A percentile compares a stretch with the other conserved stretches of the same genome.
Evolutionary conservation across 495 filamentous ascomycete species (phyloP).

Genomic region (Echria macrotheca): DNA sequence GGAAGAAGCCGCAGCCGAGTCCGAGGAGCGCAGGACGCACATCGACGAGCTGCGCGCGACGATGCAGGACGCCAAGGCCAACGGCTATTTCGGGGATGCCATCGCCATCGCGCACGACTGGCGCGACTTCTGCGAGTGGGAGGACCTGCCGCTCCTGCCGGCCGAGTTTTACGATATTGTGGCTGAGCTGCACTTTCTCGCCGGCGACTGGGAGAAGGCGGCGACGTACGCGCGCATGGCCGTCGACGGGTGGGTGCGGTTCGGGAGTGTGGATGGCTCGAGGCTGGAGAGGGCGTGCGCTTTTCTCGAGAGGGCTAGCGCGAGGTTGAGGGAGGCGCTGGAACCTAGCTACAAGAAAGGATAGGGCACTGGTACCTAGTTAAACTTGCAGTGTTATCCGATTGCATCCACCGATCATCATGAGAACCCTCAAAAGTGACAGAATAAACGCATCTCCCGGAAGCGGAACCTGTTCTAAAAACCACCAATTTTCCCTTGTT

Average conservation of each 20-base stretch:
- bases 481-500: too few species aligned
- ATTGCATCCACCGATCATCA: too few species aligned
- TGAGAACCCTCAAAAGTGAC: too few species aligned
- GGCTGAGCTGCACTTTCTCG: constrained; percentile 30
- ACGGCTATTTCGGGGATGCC: constrained; percentile 31
- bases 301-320: constrained; percentile 15
- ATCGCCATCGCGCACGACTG: constrained; percentile 30
- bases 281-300: constrained; percentile 24
- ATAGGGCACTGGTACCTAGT: too few species aligned
- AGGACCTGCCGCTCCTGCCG: constrained; percentile 27
- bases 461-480: too few species aligned
- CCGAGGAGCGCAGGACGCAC: constrained; percentile 28
- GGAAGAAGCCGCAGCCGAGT: constrained; percentile 26
- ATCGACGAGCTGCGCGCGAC: constrained; percentile 29
- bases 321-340: too few species aligned
- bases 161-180: constrained; percentile 35
- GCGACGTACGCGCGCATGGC: constrained; percentile 34
- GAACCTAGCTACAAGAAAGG: too few species aligned
- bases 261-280: constrained; percentile 33
- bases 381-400: too few species aligned
- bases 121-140: constrained; percentile 27
- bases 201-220: constrained; percentile 29
- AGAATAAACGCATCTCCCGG: too few species aligned
- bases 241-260: constrained; percentile 29
- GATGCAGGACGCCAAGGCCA: constrained; percentile 25